These are phyloP conservation scores for Lipomyces oligophaga DNA, from an alignment of 805 yeast genomes.

Conservation along the genomic window DNA sequence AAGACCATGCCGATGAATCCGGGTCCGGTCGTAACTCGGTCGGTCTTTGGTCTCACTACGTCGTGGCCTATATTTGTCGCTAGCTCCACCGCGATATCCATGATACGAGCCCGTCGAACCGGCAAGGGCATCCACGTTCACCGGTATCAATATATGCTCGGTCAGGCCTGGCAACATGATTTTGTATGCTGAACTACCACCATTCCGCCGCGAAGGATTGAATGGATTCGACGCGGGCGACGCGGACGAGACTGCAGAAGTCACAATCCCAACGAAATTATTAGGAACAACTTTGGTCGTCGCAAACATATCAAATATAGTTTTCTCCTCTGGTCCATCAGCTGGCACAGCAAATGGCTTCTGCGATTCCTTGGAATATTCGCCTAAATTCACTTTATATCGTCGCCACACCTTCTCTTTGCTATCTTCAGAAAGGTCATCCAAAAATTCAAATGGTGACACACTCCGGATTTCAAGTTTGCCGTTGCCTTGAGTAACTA, in stretches of 20 bases:
- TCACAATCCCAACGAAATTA: constrained; percentile 18
- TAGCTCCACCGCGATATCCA: too few species aligned
- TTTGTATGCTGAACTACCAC: constrained; percentile 25
- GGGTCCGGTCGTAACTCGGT: too few species aligned
- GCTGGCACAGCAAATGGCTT: not conserved
- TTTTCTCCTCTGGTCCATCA: not conserved
- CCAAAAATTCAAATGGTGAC: not conserved
- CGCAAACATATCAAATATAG: constrained; percentile 5
- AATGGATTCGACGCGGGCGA: constrained; percentile 28
- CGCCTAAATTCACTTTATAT: not conserved
- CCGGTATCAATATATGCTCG: constrained; percentile 21
- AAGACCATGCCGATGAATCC: too few species aligned
- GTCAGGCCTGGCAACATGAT: constrained; percentile 25
- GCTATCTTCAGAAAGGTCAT: not conserved
- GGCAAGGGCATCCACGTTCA: constrained; percentile 9
- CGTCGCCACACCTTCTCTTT: not conserved
- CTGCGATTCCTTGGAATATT: not conserved
- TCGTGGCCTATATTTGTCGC: too few species aligned
- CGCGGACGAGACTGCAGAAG: constrained; percentile 27
- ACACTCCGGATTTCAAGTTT: too few species aligned
- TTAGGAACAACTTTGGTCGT: constrained; percentile 11
- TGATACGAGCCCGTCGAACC: too few species aligned
- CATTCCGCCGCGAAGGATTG: constrained; percentile 21
- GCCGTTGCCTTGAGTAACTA: too few species aligned
- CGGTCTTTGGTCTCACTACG: too few species aligned